Percentiles rank a stretch among this genome's conserved stretches.
These are phyloP conservation scores for Huntiella savannae DNA, from an alignment of 2,329 filamentous ascomycete species.

Conservation along the genomic window DNA sequence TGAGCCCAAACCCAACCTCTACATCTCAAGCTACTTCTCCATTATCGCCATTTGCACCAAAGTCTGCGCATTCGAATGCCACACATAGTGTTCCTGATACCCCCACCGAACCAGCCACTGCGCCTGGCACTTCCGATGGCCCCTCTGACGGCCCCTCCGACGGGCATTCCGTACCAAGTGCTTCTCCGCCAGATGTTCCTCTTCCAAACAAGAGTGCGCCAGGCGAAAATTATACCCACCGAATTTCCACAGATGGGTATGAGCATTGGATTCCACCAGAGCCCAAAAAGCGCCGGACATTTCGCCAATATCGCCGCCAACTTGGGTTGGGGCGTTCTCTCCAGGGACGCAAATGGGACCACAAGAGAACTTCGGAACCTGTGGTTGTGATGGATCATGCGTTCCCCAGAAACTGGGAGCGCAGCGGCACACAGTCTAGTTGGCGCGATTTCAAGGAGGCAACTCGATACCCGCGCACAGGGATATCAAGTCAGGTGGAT, in stretches of 20 bases:
- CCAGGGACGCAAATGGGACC: slow-evolving; percentile 38
- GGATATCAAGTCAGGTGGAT: slow-evolving; percentile 30
- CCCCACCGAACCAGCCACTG: slow-evolving; percentile 18
- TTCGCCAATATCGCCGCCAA: slow-evolving; percentile 8
- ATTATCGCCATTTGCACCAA: not conserved
- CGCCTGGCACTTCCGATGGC: slow-evolving; percentile 20
- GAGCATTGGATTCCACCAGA: slow-evolving; percentile 18
- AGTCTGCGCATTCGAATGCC: not conserved
- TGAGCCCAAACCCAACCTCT: not conserved
- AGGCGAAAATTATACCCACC: slow-evolving; percentile 18
- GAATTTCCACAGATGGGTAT: slow-evolving; percentile 30
- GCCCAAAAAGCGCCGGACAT: not conserved
- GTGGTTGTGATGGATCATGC: slow-evolving; percentile 24
- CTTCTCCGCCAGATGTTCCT: slow-evolving; percentile 19
- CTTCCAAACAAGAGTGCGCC: slow-evolving; percentile 26
- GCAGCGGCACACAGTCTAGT: slow-evolving; percentile 15
- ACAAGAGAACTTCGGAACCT: slow-evolving; percentile 37
- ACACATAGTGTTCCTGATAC: slow-evolving; percentile 16
- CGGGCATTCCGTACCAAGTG: too few species aligned
- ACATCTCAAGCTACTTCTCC: not conserved
- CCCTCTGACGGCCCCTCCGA: slow-evolving; percentile 11
- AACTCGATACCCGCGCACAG: slow-evolving; percentile 16
- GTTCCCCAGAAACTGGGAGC: slow-evolving; percentile 6
- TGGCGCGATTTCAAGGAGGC: slow-evolving; percentile 37
- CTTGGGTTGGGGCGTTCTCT: slow-evolving; percentile 16